A percentile compares a stretch with the other conserved stretches of the same genome.
phyloP scores from a whole-genome alignment of 1,139 yeast species.

The Taphrina sp. region DNA sequence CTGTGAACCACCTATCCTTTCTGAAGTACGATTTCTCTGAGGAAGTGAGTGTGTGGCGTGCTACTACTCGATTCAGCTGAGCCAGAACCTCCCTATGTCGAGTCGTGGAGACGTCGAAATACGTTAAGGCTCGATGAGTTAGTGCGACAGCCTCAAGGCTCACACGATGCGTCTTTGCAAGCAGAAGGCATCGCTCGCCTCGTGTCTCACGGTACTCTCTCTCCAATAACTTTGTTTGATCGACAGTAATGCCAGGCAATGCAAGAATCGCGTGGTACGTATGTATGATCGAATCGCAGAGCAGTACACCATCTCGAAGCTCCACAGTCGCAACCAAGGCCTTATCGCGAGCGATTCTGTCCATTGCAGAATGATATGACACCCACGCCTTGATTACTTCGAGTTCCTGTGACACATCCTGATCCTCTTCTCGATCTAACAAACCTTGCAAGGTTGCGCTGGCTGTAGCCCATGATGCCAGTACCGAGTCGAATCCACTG shows the following conservation, averaged over 20 bases:
- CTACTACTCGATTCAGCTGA: conserved; percentile 4
- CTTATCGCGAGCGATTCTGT: conserved; percentile 15
- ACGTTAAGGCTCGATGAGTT: conserved; percentile 9
- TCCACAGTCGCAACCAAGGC: conserved; percentile 10
- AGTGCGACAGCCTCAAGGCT: conserved; percentile 26
- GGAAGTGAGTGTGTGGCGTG: conserved; percentile 14
- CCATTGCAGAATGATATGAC: conserved; percentile 8
- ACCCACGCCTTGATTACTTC: conserved; percentile 24
- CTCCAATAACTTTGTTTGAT: neutral
- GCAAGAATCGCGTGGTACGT: conserved; percentile 12
- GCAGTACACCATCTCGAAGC: conserved; percentile 18
- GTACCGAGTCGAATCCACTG: conserved; percentile 7
- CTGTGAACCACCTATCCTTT: conserved; percentile 15
- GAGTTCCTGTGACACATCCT: conserved; percentile 15
- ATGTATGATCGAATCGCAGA: conserved; percentile 1
- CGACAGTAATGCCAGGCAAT: conserved; percentile 9
- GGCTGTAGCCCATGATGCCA: conserved; percentile 18
- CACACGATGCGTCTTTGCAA: conserved; percentile 15
- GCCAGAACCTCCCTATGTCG: conserved; percentile 2
- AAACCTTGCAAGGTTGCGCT: conserved; percentile 2
- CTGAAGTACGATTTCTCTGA: neutral
- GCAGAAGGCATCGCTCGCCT: conserved; percentile 22
- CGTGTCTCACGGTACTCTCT: neutral
- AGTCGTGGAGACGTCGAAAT: neutral
- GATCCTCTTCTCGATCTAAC: conserved; percentile 25